Conservation (phyloP, 495 filamentous ascomycete genomes). For the Aspergillus nanangensis region DNA sequence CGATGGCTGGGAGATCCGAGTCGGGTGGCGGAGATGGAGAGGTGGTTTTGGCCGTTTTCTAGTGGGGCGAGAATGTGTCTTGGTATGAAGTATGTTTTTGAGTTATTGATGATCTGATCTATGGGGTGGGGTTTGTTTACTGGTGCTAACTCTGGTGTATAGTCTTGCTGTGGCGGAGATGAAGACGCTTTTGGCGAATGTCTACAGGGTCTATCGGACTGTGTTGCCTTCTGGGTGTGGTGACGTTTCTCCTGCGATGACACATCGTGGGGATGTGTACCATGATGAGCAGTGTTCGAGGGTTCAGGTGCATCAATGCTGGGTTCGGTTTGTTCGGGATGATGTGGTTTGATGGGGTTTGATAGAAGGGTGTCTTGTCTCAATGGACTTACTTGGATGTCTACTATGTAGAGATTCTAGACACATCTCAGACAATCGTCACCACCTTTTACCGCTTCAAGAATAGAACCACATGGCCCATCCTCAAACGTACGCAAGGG, state of each 20-base stretch:
- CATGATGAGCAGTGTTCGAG: slow-evolving; percentile 23
- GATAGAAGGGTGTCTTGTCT: too few species aligned
- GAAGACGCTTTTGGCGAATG: slow-evolving; percentile 31
- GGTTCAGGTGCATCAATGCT: slow-evolving; percentile 6
- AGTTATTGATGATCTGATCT: not conserved
- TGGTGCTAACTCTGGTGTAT: not conserved
- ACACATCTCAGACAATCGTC: too few species aligned
- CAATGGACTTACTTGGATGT: too few species aligned
- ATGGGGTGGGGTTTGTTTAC: too few species aligned
- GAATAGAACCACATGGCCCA: too few species aligned
- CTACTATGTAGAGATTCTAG: too few species aligned
- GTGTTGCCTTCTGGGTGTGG: slow-evolving; percentile 13
- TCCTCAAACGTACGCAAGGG: too few species aligned
- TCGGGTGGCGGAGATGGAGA: slow-evolving; percentile 45
- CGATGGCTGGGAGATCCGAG: slow-evolving; percentile 45
- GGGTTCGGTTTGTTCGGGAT: not conserved
- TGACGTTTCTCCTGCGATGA: slow-evolving; percentile 24
- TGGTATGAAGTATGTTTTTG: slow-evolving; percentile 46
- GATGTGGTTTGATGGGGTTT: too few species aligned
- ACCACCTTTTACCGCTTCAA: too few species aligned
- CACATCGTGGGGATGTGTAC: slow-evolving; percentile 35
- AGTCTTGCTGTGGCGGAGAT: slow-evolving; percentile 41
- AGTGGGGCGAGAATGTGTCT: slow-evolving; percentile 76
- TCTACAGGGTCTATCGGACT: slow-evolving; percentile 32
- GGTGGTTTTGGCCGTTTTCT: slow-evolving; percentile 74